Percentiles rank a stretch among this genome's conserved stretches.
Conservation (phyloP, 2,329 filamentous ascomycete genomes). For the Periconia sp. region DNA sequence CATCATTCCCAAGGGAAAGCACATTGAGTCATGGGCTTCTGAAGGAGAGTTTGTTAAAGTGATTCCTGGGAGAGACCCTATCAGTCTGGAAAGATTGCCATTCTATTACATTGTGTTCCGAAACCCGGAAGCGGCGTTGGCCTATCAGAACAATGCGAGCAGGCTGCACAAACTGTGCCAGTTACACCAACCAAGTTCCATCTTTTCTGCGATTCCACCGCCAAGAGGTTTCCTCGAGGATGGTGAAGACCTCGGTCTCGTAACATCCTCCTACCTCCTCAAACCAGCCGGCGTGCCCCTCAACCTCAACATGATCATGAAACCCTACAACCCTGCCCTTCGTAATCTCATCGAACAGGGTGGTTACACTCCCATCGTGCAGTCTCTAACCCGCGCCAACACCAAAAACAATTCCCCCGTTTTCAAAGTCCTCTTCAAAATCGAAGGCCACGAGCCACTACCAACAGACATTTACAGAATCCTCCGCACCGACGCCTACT, state of each 20-base stretch:
- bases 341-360: slow-evolving; percentile 31
- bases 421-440: slow-evolving; percentile 36
- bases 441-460: slow-evolving; percentile 39
- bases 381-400: slow-evolving; percentile 8
- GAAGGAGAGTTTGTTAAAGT: slow-evolving; percentile 62
- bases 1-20: slow-evolving; percentile 61
- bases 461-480: slow-evolving; percentile 29
- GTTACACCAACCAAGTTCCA: slow-evolving; percentile 46
- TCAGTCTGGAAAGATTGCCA: slow-evolving; percentile 64
- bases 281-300: slow-evolving; percentile 23
- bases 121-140: slow-evolving; percentile 57
- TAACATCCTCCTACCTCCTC: slow-evolving; percentile 54
- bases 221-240: slow-evolving; percentile 48
- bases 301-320: slow-evolving; percentile 30
- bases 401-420: slow-evolving; percentile 15
- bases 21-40: slow-evolving; percentile 67
- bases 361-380: slow-evolving; percentile 36
- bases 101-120: slow-evolving; percentile 73
- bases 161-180: slow-evolving; percentile 54
- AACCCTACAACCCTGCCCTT: slow-evolving; percentile 47
- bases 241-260: slow-evolving; percentile 49
- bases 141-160: slow-evolving; percentile 60
- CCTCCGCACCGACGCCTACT: slow-evolving; percentile 31
- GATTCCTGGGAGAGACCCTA: slow-evolving; percentile 65
- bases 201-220: slow-evolving; percentile 47